Evolutionary conservation across 371 early-diverging fungal species (phyloP).

Genomic region (Zopfochytrium polystomum): DNA sequence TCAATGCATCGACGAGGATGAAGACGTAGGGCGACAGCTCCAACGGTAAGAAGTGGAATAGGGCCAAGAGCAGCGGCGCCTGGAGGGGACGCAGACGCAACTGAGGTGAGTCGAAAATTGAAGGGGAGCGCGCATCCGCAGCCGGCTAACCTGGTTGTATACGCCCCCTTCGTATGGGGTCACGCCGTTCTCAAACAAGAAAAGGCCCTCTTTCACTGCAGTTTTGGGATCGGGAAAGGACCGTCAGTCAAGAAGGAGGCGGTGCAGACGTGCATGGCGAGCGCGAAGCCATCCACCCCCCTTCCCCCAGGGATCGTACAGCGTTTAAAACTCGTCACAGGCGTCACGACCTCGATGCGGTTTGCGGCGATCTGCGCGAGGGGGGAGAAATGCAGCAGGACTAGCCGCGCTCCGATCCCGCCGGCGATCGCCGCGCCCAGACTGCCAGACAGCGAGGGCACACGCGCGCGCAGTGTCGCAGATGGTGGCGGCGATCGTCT

Average conservation of each 20-base stretch:
- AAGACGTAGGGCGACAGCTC: constrained; percentile 57
- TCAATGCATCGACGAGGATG: constrained; percentile 58
- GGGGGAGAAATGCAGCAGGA: no score
- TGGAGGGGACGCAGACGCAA: constrained; percentile 25
- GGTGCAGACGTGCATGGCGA: neutral
- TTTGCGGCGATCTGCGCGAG: constrained; percentile 17
- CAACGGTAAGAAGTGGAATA: constrained; percentile 63
- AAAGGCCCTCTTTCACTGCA: constrained; percentile 85
- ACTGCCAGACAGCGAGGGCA: no score
- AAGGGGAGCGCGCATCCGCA: neutral
- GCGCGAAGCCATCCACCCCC: no score
- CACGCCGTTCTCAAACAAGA: constrained; percentile 67
- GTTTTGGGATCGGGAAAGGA: no score
- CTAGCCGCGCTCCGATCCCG: no score
- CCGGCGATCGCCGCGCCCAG: no score
- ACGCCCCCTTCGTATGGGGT: constrained; percentile 87
- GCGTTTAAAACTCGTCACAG: constrained; percentile 80
- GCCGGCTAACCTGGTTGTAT: constrained; percentile 70
- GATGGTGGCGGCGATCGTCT: no score
- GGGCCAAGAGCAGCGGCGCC: constrained; percentile 73
- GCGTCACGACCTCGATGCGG: constrained; percentile 70
- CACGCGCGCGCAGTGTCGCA: no score
- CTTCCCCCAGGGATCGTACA: constrained; percentile 59
- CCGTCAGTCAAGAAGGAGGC: no score
- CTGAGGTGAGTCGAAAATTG: neutral